Base-by-base conservation (phyloP, 2,329 filamentous ascomycete genomes). In the Rhexocercosporidium sp. region DNA sequence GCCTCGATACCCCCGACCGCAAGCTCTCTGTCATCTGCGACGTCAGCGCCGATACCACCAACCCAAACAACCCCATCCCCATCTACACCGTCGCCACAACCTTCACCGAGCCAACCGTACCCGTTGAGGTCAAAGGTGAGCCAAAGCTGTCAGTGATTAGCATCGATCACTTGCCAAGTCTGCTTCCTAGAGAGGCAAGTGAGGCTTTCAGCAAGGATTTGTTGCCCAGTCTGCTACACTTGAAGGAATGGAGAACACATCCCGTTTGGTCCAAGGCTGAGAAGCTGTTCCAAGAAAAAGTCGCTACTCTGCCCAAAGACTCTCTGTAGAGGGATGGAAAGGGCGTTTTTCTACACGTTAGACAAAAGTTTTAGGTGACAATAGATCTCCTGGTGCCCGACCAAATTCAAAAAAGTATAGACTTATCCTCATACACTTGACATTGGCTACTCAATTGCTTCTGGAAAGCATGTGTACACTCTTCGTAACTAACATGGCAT, bases 211-310 rank as follows among this genome's bases (percentile, higher is more conserved):
- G 90, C 78, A 83, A 86, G 61, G 91, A 91, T 57, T 83, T 97
- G 71, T 82, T 97, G 75, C 93, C 93, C 22, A 92, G 89, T 75
- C 81, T 97, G 72, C 80, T 96, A 68, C 85, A 89, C 68, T 85
- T 97, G 69, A 93, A 96, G 79, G 87, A 96, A 77, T 88, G 92
- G 77, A 82, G 85, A 67, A 90, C 85, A 22, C 85, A 89, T 29
- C 85, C 86, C 14, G 94, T 97, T n/a, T 97, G 94, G 94, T 84
- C 87, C 63, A 87, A 92, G 67, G 94, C 94, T 0, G 89, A 96
- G 82, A 90, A 92, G 81, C 83, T 97, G 64, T 97, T 95, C 82
- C 82, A 92, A 69, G 88, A 95, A 72, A 96, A 96, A 86, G 91
- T 94, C 56, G 85, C 86, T 47, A 89, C 86, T 14, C 80, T 95